These are phyloP conservation scores for Zygosaccharomyces kombuchaensis DNA, from an alignment of 805 yeast species.

Conservation along the genomic window DNA sequence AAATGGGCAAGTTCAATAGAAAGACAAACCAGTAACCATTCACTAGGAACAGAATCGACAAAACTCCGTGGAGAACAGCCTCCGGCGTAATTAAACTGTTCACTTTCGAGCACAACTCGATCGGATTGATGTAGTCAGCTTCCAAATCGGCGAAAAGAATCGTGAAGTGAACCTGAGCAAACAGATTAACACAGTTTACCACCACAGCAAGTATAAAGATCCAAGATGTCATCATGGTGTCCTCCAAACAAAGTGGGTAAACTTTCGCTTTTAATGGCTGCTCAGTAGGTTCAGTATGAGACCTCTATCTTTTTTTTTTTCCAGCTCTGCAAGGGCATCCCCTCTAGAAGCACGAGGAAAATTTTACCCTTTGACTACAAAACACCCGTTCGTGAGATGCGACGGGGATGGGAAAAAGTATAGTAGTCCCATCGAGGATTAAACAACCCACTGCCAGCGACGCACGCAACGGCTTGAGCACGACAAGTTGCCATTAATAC, in stretches of 20 bases:
- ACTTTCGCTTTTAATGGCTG: too few relatives aligned
- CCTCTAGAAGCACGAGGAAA: not conserved
- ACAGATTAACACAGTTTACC: conserved; percentile 80
- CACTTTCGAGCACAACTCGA: conserved; percentile 89
- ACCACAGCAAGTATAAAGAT: conserved; percentile 69
- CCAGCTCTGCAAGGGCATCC: not conserved
- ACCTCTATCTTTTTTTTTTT: too few relatives aligned
- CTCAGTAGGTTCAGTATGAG: not conserved
- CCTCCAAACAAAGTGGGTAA: too few relatives aligned
- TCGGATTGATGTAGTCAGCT: conserved; percentile 95
- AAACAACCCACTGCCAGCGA: too few relatives aligned
- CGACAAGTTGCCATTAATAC: too few relatives aligned
- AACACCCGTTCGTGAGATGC: not conserved
- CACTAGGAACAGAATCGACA: conserved; percentile 66
- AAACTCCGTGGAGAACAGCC: conserved; percentile 72
- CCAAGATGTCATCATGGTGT: conserved; percentile 15
- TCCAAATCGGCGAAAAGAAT: conserved; percentile 93
- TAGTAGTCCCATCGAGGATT: too few relatives aligned
- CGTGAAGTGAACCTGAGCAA: conserved; percentile 90
- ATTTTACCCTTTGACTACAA: not conserved
- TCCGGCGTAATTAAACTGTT: conserved; percentile 89
- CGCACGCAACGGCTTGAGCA: too few relatives aligned
- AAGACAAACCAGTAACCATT: conserved; percentile 93
- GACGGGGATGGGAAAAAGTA: not conserved
- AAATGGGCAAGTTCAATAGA: conserved; percentile 73